Percentiles rank a stretch among this genome's conserved stretches.
Evolutionary conservation across 2,329 filamentous ascomycete genomes (phyloP).

Genomic region (Myriosclerotinia duriaeana): DNA sequence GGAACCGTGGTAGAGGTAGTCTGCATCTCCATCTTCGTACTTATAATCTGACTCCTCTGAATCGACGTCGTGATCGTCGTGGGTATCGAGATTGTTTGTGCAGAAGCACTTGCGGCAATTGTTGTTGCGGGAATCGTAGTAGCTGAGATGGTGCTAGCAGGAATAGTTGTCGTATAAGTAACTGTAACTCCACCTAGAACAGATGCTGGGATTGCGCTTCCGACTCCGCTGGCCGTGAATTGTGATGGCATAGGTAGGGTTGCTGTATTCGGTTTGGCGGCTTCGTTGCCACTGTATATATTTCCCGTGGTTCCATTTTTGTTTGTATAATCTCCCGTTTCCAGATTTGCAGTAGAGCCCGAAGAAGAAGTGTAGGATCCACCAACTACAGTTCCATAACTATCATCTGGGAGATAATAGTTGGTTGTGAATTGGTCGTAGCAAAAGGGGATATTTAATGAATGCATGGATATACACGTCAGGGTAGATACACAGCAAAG

Average conservation of each 20-base stretch:
- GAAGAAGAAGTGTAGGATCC: slow-evolving; percentile 45
- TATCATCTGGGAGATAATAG: slow-evolving; percentile 48
- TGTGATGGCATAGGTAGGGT: slow-evolving; percentile 47
- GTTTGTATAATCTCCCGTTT: slow-evolving; percentile 47
- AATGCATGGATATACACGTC: slow-evolving; percentile 35
- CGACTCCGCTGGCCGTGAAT: slow-evolving; percentile 48
- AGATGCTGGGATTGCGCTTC: slow-evolving; percentile 47
- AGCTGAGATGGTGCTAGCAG: slow-evolving; percentile 30
- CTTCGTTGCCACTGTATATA: slow-evolving; percentile 45
- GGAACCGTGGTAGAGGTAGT: slow-evolving; percentile 28
- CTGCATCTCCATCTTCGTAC: background rate
- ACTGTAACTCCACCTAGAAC: slow-evolving; percentile 45
- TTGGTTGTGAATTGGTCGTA: slow-evolving; percentile 55
- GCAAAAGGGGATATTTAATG: slow-evolving; percentile 48
- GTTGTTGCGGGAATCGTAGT: slow-evolving; percentile 25
- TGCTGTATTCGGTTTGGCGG: slow-evolving; percentile 46
- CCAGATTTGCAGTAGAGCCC: slow-evolving; percentile 45
- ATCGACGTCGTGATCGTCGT: slow-evolving; percentile 3
- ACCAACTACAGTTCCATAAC: slow-evolving; percentile 47
- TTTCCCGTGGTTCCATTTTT: slow-evolving; percentile 45
- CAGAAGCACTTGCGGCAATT: background rate
- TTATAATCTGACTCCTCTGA: background rate
- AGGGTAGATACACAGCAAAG: slow-evolving; percentile 35
- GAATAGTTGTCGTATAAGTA: slow-evolving; percentile 36
- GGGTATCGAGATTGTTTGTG: slow-evolving; percentile 1